phyloP scores from a whole-genome alignment of 2,329 filamentous ascomycete genomes.

The Colletotrichum sp. region DNA sequence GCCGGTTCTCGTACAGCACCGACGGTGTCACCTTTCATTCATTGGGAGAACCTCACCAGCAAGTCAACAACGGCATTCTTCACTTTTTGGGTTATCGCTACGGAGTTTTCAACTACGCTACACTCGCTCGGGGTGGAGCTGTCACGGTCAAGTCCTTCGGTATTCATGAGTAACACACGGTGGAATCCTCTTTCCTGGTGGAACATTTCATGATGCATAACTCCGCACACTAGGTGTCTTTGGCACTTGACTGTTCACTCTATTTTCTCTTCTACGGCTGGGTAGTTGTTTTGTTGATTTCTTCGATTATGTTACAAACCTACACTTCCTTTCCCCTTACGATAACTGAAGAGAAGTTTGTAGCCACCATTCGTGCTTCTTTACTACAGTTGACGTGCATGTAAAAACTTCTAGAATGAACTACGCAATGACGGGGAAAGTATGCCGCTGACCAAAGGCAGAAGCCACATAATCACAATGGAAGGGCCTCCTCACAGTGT shows the following conservation, averaged over 20 bases:
- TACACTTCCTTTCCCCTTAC: not conserved
- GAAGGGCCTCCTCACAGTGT: no score
- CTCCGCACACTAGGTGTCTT: fast-evolving
- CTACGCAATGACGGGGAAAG: not conserved
- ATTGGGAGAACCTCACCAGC: not conserved
- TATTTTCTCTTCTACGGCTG: not conserved
- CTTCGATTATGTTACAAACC: fast-evolving
- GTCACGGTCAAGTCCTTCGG: not conserved
- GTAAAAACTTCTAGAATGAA: not conserved
- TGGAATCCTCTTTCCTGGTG: not conserved
- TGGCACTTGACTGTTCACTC: not conserved
- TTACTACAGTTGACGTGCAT: no score
- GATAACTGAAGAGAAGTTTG: not conserved
- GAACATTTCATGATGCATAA: not conserved
- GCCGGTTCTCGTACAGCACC: not conserved
- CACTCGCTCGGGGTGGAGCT: not conserved
- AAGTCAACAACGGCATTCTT: not conserved
- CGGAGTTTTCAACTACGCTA: not conserved
- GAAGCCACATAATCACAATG: not conserved
- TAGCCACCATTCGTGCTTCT: not conserved
- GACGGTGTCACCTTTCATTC: not conserved
- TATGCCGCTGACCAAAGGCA: not conserved
- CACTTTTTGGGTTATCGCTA: not conserved
- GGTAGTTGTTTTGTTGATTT: fast-evolving
- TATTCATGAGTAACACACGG: not conserved